Conservation (phyloP, 345 rosid genomes). For the Moricandia arvensis region DNA sequence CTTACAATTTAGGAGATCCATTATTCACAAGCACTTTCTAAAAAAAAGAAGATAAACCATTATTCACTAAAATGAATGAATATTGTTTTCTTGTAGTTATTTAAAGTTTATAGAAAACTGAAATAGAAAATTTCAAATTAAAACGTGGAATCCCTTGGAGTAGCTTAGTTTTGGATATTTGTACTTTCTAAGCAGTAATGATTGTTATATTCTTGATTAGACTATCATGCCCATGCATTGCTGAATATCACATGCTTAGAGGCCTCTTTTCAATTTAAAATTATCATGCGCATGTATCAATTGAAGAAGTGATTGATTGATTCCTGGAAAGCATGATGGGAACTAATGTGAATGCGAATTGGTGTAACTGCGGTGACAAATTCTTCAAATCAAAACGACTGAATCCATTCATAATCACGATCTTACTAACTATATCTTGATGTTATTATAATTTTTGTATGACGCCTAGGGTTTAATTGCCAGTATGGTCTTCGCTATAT, state of each 20-base stretch:
- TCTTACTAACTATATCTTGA: neutral
- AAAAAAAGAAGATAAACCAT: neutral
- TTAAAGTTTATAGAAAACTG: neutral
- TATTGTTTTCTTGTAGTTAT: neutral
- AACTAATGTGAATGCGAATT: constrained; percentile 14
- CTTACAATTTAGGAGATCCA: neutral
- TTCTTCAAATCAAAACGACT: neutral
- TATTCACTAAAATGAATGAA: too few species aligned
- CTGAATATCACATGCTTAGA: constrained; percentile 19
- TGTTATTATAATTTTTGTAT: neutral
- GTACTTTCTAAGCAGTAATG: constrained; percentile 24
- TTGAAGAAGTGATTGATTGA: constrained; percentile 15
- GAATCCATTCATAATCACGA: neutral
- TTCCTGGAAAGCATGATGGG: constrained; percentile 1
- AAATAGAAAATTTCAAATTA: neutral
- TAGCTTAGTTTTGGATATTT: neutral
- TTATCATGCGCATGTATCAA: neutral
- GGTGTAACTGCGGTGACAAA: constrained; percentile 5
- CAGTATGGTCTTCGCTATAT: neutral
- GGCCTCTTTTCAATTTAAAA: neutral
- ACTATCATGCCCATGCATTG: constrained; percentile 23
- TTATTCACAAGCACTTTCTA: neutral
- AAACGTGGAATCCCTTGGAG: neutral
- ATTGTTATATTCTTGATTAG: constrained; percentile 16
- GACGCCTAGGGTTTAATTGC: neutral